Base-by-base conservation (phyloP, 768 basidiomycete species). In the Tricholoma hemisulphureum region DNA sequence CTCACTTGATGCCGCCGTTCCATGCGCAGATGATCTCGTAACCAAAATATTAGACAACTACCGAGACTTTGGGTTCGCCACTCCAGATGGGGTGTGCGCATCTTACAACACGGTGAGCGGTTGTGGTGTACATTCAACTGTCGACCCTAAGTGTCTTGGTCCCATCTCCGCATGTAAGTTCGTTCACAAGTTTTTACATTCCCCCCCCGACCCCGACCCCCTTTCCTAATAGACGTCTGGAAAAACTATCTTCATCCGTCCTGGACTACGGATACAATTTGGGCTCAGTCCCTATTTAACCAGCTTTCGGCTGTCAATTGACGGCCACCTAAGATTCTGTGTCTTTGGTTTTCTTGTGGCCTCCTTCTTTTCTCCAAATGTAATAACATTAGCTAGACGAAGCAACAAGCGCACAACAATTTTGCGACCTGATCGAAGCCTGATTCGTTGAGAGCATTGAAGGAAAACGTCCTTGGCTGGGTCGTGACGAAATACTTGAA, bases 191-290 rank as follows among this genome's bases (percentile, higher is more conserved):
- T 41, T 1, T 28, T 16, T 7, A 16, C n/a, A 6, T n/a, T 9
- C 13, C 18, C 7, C 26, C 2, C n/a, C n/a, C n/a, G n/a, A n/a
- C 21, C n/a, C 18, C 24, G 21, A 41, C 21, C 21, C 20, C 10
- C 8, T 46, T 51, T 34, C n/a, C 18, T n/a, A 7, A 14, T n/a
- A 67, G 66, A 67, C 53, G 58, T 67, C 14, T 67, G 66, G 66
- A 63, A 64, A 50, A 62, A 67, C 35, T 45, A 39, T 4, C 58
- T 67, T 16, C 66, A 67, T 39, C 66, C 66, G 5, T 59, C 64
- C 3, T 62, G 56, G 50, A 61, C 58, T 18, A 56, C 62, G 20
- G 66, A 67, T 56, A 56, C 46, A 3, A 53, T 65, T 20, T 67
- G 66, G 66, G 66, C 66, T 18, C 51, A 56, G n/a, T 31, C 51